Percentiles rank a stretch among this genome's conserved stretches.
phyloP scores from a whole-genome alignment of 441 rosid genomes.

The Isatis lusitanica region DNA sequence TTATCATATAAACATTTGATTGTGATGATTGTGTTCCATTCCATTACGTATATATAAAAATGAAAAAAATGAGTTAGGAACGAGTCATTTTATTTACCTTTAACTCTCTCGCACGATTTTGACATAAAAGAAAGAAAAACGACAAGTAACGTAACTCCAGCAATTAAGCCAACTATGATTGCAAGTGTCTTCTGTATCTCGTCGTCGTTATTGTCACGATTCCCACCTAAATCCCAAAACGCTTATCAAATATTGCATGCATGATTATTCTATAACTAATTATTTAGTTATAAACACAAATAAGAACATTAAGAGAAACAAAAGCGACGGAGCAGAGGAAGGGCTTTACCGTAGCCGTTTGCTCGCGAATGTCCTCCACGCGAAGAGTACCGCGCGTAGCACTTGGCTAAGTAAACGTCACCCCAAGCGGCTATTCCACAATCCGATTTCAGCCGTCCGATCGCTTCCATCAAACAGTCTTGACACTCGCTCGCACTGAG shows the following conservation, averaged over 20 bases:
- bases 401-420: conserved; percentile 66
- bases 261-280: neutral
- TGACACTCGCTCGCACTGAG: conserved; percentile 61
- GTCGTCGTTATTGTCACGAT: conserved; percentile 49
- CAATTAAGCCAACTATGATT: conserved; percentile 80
- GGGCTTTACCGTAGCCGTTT: conserved; percentile 30
- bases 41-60: neutral
- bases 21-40: conserved; percentile 20
- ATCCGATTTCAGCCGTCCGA: conserved; percentile 47
- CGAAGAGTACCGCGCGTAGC: conserved; percentile 56
- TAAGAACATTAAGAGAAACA: neutral
- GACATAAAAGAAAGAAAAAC: conserved; percentile 69
- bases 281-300: neutral
- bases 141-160: conserved; percentile 74
- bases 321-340: conserved; percentile 8
- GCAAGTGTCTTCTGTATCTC: conserved; percentile 92
- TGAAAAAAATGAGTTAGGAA: neutral
- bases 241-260: neutral
- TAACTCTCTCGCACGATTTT: conserved; percentile 55
- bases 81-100: conserved; percentile 44
- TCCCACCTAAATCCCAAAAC: conserved; percentile 35
- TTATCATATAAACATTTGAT: conserved; percentile 8
- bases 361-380: conserved; percentile 62
- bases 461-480: conserved; percentile 67
- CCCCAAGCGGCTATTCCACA: conserved; percentile 56